phyloP scores from a whole-genome alignment of 441 rosid genomes.

The Eutrema salsugineum region DNA sequence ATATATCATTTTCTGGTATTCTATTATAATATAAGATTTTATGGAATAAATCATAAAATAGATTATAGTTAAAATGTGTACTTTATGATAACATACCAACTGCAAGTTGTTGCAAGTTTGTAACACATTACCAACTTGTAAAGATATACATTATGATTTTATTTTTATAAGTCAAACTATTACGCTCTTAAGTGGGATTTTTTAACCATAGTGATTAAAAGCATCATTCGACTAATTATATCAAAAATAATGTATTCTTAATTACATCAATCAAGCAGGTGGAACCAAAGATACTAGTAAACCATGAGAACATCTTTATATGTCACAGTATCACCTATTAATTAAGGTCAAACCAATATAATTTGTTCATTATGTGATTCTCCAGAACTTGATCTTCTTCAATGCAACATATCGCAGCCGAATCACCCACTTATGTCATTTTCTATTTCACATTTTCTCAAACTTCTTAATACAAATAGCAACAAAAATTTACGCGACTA shows the following conservation, averaged over 20 bases:
- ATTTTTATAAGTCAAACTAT: background rate
- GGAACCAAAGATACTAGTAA: background rate
- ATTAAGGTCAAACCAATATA: background rate
- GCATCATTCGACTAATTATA: background rate
- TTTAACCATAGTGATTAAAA: background rate
- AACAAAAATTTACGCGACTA: background rate
- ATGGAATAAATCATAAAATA: background rate
- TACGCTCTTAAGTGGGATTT: background rate
- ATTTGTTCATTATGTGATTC: background rate
- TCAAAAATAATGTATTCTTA: too few relatives aligned
- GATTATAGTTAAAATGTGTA: background rate
- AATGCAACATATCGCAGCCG: background rate
- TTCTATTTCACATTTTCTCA: background rate
- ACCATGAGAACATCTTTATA: background rate
- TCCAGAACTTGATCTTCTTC: too few relatives aligned
- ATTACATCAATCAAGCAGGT: background rate
- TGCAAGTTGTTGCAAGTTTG: constrained; percentile 10
- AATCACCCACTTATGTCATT: background rate
- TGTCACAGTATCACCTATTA: too few relatives aligned
- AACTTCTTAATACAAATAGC: background rate
- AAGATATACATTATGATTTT: background rate
- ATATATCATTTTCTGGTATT: background rate
- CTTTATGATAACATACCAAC: background rate
- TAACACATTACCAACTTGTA: background rate
- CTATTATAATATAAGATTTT: background rate